Conservation (phyloP, 768 basidiomycete species). For the Leccinum sublutescens region DNA sequence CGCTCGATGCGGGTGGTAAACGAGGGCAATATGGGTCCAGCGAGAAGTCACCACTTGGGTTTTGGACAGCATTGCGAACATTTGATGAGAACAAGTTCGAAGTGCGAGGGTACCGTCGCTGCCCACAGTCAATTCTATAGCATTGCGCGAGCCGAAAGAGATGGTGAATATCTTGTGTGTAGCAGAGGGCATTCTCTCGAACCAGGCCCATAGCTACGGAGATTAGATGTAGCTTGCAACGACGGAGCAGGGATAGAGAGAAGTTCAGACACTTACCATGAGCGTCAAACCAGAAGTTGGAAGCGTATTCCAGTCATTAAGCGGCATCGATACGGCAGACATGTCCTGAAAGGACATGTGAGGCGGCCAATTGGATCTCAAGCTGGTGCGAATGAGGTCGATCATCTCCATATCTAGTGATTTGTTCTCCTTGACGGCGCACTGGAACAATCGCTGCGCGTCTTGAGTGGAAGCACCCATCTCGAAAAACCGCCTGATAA, state of each 20-base stretch:
- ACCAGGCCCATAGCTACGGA: conserved; percentile 46
- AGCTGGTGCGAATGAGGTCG: conserved; percentile 66
- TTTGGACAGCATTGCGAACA: conserved; percentile 44
- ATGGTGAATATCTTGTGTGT: conserved; percentile 39
- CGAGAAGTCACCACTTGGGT: conserved; percentile 49
- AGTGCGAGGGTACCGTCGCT: conserved; percentile 59
- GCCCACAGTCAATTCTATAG: conserved; percentile 48
- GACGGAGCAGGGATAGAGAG: not conserved
- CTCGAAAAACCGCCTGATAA: conserved; percentile 68
- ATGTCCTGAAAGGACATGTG: conserved; percentile 66
- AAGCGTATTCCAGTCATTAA: conserved; percentile 49
- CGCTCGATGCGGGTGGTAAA: conserved; percentile 24
- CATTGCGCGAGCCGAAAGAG: conserved; percentile 26
- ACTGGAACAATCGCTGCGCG: conserved; percentile 62
- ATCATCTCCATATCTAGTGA: conserved; percentile 62
- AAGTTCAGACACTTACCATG: conserved; percentile 44
- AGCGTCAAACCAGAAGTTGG: conserved; percentile 68
- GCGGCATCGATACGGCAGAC: conserved; percentile 49
- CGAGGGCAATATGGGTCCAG: conserved; percentile 73
- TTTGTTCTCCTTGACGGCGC: conserved; percentile 46
- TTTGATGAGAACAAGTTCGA: conserved; percentile 37
- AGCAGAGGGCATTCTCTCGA: conserved; percentile 41
- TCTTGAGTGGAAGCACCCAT: conserved; percentile 70
- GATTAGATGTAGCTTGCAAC: not conserved
- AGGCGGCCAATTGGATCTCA: conserved; percentile 76